Base-by-base conservation (phyloP, 371 early-diverging fungal genomes). In the Capniomyces stellatus region DNA sequence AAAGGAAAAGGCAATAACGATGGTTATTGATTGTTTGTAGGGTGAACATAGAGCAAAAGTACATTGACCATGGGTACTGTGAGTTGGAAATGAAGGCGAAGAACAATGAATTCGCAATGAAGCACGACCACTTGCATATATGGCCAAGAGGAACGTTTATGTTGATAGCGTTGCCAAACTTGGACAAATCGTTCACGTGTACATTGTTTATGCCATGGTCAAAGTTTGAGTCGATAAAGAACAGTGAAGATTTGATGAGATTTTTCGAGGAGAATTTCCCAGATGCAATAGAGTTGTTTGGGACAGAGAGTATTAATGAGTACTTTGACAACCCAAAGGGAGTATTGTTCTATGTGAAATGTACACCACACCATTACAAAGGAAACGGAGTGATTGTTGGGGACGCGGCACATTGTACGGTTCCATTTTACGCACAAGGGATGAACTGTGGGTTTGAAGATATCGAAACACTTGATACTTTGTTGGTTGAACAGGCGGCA, bases 361-460 rank as follows among this genome's bases (percentile, higher is more conserved):
- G 89, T 52, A 73, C 77, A 43, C 95, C 93, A 2, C 88, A 92
- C 63, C 77, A 92, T 55, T 82, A 83, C 67, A 68, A 75, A 43
- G 75, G 81, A 51, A 75, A 73, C 8, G 78, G 73, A 0, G 72
- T 95, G 15, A 82, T 94, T 30, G 61, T 97, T 31, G 97, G 97
- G 25, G 97, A 97, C 63, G 91, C 97, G 0, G 92, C 97, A 0
- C 97, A 97, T 61, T 87, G 90, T 24, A 94, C 94, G 92, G 95
- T 97, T 0, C 97, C 97, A 3, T 97, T 97, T 60, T 96, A 85
- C 46, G 89, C 87, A 3, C 87, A 91, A 59, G 97, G 97, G 2
- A 92, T 97, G 95, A 97, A 97, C 67, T 89, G 91, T 69, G 98
- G 98, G 1, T 91, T 97, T 57, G 92, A 97, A 63, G 98, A 97